Evolutionary conservation across 2,329 filamentous ascomycete genomes (phyloP), one percentile per base, ranked within the genome.

Genomic region (Teratosphaeria gauchensis): DNA sequence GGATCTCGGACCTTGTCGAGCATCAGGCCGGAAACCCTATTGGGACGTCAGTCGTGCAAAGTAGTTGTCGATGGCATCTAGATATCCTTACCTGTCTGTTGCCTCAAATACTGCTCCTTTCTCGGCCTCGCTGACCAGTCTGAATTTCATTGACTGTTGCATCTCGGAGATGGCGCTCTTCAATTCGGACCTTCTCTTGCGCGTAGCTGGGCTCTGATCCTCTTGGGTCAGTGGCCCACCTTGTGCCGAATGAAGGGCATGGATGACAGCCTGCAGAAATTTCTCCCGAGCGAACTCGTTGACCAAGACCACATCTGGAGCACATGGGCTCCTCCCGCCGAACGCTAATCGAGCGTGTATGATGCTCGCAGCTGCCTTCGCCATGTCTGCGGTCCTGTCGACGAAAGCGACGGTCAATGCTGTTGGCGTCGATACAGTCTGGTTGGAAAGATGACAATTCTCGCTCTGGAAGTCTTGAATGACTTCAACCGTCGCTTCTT

Each of bases 261-360:
- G 42, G 14, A 78, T 68, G 4, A 78, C 75, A 0, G 79, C 78
- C 53, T 79, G 75, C 0, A 83, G 68, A 62, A 86, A 85, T 0
- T 76, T 74, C 57, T 79, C 75, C 71, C 81, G 81, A 3, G 77
- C 74, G 59, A 80, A 87, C 62, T 87, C 84, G 60, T 87, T 85
- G n/a, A 87, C 83, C 0, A 86, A 70, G 0, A 87, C 80, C 0
- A 85, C 32, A 64, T 87, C 84, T 0, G 84, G 84, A 0, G 82
- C 80, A 65, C 86, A 86, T 0, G 82, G 77, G 0, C 83, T 85
- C 1, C 70, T 74, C 2, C 83, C 83, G 1, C 79, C 74, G 32
- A 84, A 82, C 14, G 72, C 71, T 63, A 85, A 82, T 1, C 82
- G 75, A 1, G 84, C 82, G 0, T 72, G 73, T 0, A 81, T 76